Evolutionary conservation across 148 eudicot species (phyloP), one percentile per base, ranked within the genome.

Genomic region (Rheum nobile): DNA sequence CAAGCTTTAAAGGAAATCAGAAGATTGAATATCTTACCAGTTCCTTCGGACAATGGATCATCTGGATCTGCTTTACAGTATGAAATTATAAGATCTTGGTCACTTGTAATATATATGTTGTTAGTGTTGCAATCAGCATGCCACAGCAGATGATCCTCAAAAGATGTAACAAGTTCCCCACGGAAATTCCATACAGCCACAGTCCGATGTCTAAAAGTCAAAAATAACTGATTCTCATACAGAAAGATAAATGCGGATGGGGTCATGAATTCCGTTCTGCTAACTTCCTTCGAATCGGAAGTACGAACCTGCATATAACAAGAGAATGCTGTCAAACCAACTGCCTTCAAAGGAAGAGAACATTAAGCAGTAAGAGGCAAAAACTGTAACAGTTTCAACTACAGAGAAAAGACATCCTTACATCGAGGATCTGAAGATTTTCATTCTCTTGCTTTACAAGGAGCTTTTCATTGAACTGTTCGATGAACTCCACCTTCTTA

Each of bases 101-200:
- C 97, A 71, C 97, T 91, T 12, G 98, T 95, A 73, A 95, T 91
- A 71, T 95, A 90, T 31, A 95, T 95, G 86, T 91, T 91, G 93
- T 95, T 91, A 12, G 97, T 95, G 77, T 95, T 91, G 89, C 98
- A 95, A 78, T 95, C 97, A 32, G 98, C 96, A 83, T 91, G 97
- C 98, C 98, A 91, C 79, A 95, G 82, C 31, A 91, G 91, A 81
- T 95, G 98, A 83, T 95, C 98, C 84, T 95, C 98, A 59, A 95
- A 95, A 31, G 97, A 91, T 71, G 98, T 95, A 77, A 95, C 98
- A 71, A 95, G 89, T 84, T 95, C 93, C 70, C 98, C 98, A 19
- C 97, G 87, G 79, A 90, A 91, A 80, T 95, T 95, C 97, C 98
- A 95, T 59, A 91, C 98, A 80, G 98, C 96, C 50, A 91, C 98